Evolutionary conservation across 768 basidiomycete species (phyloP), one percentile per base, ranked within the genome.

Genomic region (Mycena rebaudengoi): DNA sequence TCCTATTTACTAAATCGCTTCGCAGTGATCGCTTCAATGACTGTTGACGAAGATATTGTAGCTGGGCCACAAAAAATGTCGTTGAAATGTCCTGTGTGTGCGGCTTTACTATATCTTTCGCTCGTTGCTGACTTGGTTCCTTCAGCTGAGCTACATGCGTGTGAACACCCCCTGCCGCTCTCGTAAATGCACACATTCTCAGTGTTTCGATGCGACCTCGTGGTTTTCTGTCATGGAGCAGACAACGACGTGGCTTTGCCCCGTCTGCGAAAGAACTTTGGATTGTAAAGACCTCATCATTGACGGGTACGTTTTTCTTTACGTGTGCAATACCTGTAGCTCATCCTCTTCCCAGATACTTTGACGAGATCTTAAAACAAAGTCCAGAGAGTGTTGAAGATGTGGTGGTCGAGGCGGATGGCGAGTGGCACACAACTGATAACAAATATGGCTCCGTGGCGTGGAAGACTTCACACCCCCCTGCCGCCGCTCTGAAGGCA

Each of bases 151-250:
- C 44, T 98, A 92, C 74, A 86, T 90, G 75, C 92, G 96, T 7
- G 88, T 99, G 58, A 81, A 77, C 32, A 91, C 86, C 0, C 97
- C 98, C 8, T 90, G 92, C 74, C 92, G 97, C 29, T 96, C 98
- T 0, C 83, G 80, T n/a, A 82, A 83, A 62, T 99, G 98, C 71
- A 88, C 92, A 35, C 98, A 99, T 76, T 80, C 92, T 7, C 93
- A 96, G 69, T 99, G 98, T 75, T 99, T 99, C 77, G 98, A 99
- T 76, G 96, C 96, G 0, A 84, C 83, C 18, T 94, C 92, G 39
- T 99, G 96, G 96, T 94, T 91, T 71, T 90, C 91, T 5, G 88
- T 97, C 74, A 99, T 98, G 88, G 94, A 97, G 71, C 91, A 94
- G 78, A 98, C 96, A 10, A 98, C 97, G 2, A 96, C 95, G 29